Evolutionary conservation across 1,139 yeast species (phyloP).

Genomic region (Pichia sp.): DNA sequence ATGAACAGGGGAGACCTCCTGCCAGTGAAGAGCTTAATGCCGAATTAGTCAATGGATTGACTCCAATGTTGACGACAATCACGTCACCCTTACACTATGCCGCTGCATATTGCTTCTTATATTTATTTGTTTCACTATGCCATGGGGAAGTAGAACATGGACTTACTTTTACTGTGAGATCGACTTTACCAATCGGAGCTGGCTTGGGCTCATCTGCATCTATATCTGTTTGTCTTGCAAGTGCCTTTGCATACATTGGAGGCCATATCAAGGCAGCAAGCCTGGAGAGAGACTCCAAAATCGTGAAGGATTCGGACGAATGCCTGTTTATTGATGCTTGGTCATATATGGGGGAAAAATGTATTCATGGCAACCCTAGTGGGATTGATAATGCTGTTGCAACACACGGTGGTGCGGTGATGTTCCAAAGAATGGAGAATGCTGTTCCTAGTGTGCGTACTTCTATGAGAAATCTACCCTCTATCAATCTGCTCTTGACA

Average conservation of each 20-base stretch:
- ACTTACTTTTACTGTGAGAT: conserved; percentile 59
- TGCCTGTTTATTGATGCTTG: conserved; percentile 69
- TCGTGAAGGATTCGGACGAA: conserved; percentile 39
- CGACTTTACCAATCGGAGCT: conserved; percentile 93
- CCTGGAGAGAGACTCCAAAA: conserved; percentile 22
- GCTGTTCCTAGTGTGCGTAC: conserved; percentile 60
- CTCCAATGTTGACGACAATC: conserved; percentile 42
- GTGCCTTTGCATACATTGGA: conserved; percentile 66
- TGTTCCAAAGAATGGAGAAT: conserved; percentile 64
- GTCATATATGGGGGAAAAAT: conserved; percentile 91
- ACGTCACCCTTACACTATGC: conserved; percentile 60
- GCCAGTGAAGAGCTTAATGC: conserved; percentile 57
- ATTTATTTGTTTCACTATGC: conserved; percentile 64
- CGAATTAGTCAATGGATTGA: conserved; percentile 49
- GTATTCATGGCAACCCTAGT: conserved; percentile 95
- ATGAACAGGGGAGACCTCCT: conserved; percentile 36
- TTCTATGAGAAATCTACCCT: conserved; percentile 69
- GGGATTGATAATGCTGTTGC: conserved; percentile 98
- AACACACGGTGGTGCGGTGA: conserved; percentile 91
- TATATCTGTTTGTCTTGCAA: conserved; percentile 75
- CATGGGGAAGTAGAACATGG: conserved; percentile 50
- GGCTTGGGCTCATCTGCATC: conserved; percentile 96
- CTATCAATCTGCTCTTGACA: conserved; percentile 68
- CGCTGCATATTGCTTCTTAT: conserved; percentile 85
- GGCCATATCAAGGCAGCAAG: conserved; percentile 43